Evolutionary conservation across 2,329 filamentous ascomycete species (phyloP).

Genomic region (Fusarium marasasianum): DNA sequence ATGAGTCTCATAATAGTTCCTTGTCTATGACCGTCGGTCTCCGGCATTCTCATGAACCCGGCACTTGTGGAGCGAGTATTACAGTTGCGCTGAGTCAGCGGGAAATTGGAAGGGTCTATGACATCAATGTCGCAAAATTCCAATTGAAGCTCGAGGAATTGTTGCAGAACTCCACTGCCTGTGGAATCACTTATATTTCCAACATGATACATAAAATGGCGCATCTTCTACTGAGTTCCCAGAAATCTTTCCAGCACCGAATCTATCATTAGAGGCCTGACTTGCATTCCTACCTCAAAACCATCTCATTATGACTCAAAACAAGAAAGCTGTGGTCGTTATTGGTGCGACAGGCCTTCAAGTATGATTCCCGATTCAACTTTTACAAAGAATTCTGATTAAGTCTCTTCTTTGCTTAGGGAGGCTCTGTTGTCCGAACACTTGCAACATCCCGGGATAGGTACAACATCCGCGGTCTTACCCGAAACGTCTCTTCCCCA

Average conservation of each 20-base stretch:
- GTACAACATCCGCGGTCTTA: neutral
- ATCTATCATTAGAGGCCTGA: accelerated
- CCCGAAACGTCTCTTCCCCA: neutral
- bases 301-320: neutral
- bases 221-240: accelerated
- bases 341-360: neutral
- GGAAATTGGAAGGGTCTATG: neutral
- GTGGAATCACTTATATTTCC: neutral
- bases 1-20: neutral
- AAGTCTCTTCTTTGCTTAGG: neutral
- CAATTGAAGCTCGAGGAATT: too few species aligned
- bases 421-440: neutral
- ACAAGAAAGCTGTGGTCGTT: neutral
- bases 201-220: neutral
- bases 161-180: neutral
- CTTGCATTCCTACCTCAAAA: neutral
- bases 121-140: neutral
- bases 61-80: neutral
- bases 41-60: too few species aligned
- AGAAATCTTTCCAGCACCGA: accelerated
- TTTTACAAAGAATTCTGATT: accelerated
- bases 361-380: neutral
- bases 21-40: neutral
- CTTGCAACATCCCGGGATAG: neutral
- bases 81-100: neutral